Evolutionary conservation across 352 stramenopile species (phyloP), one percentile per base, ranked within the genome.

Genomic region (Blastocystis sp.): DNA sequence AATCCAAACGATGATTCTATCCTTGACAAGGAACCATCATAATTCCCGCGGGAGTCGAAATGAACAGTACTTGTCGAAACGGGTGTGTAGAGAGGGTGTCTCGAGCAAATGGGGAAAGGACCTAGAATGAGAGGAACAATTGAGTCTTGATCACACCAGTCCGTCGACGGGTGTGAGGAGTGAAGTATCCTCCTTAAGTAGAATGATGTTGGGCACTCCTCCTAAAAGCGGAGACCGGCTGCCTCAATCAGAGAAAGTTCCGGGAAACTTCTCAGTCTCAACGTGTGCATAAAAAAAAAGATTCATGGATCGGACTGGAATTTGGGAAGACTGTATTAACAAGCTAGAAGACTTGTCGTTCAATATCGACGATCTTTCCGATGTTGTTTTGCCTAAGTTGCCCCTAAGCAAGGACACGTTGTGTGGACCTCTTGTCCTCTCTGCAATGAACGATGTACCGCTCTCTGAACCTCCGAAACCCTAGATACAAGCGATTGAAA

Each of bases 311-410:
- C 63, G 42, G 16, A 3, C 29, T 36, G n/a, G 32, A 7, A 64
- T 81, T 81, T 81, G 69, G 69, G 69, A 81, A 64, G 69, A 81
- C 27, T 81, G 69, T 32, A 81, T 81, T 27, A 32, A 81, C 24
- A 81, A 81, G 29, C 34, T 81, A 29, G 69, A 81, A 6, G 69
- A 81, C 27, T 29, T 81, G 4, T 24, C n/a, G 24, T 81, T 40
- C 56, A n/a, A 18, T 32, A 64, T 81, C 4, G 69, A 81, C 36
- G 27, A 46, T n/a, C 53, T 81, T 6, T 81, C 69, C 6, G 69
- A 42, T 1, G 34, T 21, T 1, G 69, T 9, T 38, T 27, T 81
- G 42, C 69, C 69, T 29, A 57, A 40, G n/a, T 61, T 81, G 3
- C 46, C 69, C n/a, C 29, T 81, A 42, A 42, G 48, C 18, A 16